A percentile compares a stretch with the other conserved stretches of the same genome.
Conservation (phyloP, 1,139 yeast species). For the Kodamaea plutei region DNA sequence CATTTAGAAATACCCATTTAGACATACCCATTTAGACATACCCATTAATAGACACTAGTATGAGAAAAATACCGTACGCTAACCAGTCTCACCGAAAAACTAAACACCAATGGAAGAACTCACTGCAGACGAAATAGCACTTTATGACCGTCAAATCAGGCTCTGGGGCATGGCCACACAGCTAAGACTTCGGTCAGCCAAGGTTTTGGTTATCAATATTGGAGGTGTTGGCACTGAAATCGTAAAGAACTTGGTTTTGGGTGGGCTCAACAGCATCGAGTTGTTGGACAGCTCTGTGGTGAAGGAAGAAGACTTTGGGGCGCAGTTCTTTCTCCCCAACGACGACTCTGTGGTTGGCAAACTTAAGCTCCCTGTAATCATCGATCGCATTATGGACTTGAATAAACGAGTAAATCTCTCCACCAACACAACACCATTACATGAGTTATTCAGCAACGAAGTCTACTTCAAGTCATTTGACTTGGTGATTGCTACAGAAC, state of each 20-base stretch:
- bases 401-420: constrained; percentile 69
- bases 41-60: no score
- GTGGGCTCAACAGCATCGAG: constrained; percentile 80
- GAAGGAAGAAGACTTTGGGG: constrained; percentile 60
- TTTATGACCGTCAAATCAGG: constrained; percentile 92
- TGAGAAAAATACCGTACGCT: no score
- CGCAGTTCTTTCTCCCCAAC: constrained; percentile 73
- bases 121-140: constrained; percentile 71
- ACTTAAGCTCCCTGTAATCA: constrained; percentile 52
- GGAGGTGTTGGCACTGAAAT: constrained; percentile 77
- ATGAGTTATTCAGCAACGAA: constrained; percentile 17
- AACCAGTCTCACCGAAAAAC: no score
- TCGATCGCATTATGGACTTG: constrained; percentile 57
- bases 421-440: constrained; percentile 35
- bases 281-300: constrained; percentile 59
- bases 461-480: constrained; percentile 57
- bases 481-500: constrained; percentile 72
- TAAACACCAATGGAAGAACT: no score
- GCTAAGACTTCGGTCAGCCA: constrained; percentile 68
- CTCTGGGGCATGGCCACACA: constrained; percentile 98
- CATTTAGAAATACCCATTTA: no score
- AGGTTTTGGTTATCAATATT: constrained; percentile 60
- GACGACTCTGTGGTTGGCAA: constrained; percentile 47
- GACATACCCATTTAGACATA: no score
- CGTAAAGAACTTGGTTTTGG: constrained; percentile 79